Evolutionary conservation across 2,329 filamentous ascomycete genomes (phyloP).

Genomic region (Venturiaceae sp.): DNA sequence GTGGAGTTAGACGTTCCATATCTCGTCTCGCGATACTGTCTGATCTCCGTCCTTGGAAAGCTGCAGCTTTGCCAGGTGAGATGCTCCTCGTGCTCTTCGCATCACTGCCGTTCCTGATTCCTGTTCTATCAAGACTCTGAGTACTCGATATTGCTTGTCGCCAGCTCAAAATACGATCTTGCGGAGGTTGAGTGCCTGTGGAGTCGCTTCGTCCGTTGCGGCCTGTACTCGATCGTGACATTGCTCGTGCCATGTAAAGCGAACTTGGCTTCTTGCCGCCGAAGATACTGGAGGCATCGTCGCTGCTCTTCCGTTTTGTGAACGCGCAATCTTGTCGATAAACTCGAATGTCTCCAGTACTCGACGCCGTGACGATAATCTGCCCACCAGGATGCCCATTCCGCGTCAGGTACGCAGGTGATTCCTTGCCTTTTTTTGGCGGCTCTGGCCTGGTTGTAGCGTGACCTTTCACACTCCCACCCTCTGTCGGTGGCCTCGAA

Average conservation of each 20-base stretch:
- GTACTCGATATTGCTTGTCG: conserved; percentile 57
- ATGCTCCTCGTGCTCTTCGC: conserved; percentile 20
- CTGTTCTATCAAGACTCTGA: conserved; percentile 31
- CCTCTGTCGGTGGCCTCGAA: conserved; percentile 37
- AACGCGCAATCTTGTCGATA: conserved; percentile 86
- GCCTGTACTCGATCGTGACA: conserved; percentile 18
- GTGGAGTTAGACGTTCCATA: background rate
- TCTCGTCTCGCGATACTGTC: background rate
- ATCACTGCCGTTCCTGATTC: conserved; percentile 17
- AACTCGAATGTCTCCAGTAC: conserved; percentile 81
- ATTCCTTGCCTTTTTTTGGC: conserved; percentile 41
- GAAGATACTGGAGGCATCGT: background rate
- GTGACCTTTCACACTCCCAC: conserved; percentile 17
- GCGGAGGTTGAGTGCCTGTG: conserved; percentile 37
- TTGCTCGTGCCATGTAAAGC: conserved; percentile 30
- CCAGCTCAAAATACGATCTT: conserved; percentile 83
- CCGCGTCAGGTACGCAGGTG: conserved; percentile 67
- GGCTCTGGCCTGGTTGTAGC: conserved; percentile 11
- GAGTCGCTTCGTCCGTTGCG: conserved; percentile 38
- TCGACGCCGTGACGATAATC: conserved; percentile 87
- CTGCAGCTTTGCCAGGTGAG: background rate
- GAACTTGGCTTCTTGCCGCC: conserved; percentile 34
- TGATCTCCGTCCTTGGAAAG: background rate
- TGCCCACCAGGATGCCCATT: conserved; percentile 71
- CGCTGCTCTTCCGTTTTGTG: conserved; percentile 2